These are phyloP conservation scores for Acer campestre DNA, from an alignment of 345 rosid genomes.

Conservation along the genomic window DNA sequence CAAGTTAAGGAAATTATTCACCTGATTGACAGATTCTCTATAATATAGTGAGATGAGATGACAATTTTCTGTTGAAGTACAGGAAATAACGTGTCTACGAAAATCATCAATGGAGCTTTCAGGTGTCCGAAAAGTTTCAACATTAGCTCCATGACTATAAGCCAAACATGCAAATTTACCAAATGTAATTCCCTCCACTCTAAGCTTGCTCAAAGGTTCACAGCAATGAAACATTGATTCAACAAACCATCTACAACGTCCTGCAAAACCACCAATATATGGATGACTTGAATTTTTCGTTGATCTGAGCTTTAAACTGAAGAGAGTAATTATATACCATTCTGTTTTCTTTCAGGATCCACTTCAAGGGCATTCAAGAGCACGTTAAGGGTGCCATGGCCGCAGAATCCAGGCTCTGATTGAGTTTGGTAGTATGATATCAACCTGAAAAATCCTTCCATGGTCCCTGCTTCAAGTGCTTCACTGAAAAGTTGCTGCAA, in stretches of 20 bases:
- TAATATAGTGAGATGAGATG: slow-evolving; percentile 35
- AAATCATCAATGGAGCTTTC: slow-evolving; percentile 28
- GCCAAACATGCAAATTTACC: slow-evolving; percentile 43
- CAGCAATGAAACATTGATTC: slow-evolving; percentile 49
- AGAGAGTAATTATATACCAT: slow-evolving; percentile 43
- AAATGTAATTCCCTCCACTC: slow-evolving; percentile 33
- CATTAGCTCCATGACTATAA: slow-evolving; percentile 38
- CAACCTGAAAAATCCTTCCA: slow-evolving; percentile 88
- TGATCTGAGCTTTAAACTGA: too few relatives aligned
- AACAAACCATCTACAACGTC: slow-evolving; percentile 49
- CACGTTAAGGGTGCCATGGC: slow-evolving; percentile 86
- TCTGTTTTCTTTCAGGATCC: slow-evolving; percentile 84
- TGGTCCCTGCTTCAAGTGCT: slow-evolving; percentile 83
- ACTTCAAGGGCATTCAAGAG: slow-evolving; percentile 89
- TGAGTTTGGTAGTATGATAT: slow-evolving; percentile 89
- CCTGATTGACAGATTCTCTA: slow-evolving; percentile 38
- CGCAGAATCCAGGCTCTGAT: slow-evolving; percentile 92
- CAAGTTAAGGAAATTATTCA: neutral
- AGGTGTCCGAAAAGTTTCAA: slow-evolving; percentile 30
- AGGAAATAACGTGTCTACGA: slow-evolving; percentile 24
- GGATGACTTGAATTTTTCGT: too few relatives aligned
- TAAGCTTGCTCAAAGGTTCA: slow-evolving; percentile 34
- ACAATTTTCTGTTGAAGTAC: slow-evolving; percentile 29
- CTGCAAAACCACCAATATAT: slow-evolving; percentile 13
- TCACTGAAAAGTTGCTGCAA: slow-evolving; percentile 77